Base-by-base conservation (phyloP, 2,329 filamentous ascomycete genomes). In the Neofusicoccum umdonicola region DNA sequence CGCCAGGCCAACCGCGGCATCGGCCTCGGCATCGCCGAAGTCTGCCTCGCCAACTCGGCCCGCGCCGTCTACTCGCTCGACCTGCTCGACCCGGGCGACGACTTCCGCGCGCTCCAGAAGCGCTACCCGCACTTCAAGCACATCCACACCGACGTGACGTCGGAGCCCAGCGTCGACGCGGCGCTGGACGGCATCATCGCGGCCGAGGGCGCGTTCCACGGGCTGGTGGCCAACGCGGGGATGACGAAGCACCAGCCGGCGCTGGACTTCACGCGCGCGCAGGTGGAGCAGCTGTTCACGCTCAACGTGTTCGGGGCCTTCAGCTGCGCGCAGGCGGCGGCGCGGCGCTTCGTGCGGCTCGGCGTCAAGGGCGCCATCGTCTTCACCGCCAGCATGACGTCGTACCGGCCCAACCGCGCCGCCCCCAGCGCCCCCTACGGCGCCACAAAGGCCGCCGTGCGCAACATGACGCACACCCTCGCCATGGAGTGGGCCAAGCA, bases 401-500 rank as follows among this genome's bases (percentile, higher is more conserved):
- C 75, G 3, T 82, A 84, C 69, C 76, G 80, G 2, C 80, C 81
- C 1, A 83, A 83, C 70, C 74, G 81, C 63, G 82, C 82, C 13
- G 82, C 80, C 9, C 83, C 83, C 1, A 84, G 82, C 4, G 83
- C 83, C 22, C 78, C 78, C 1, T 80, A 80, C 65, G 78, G 78
- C 42, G 78, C 76, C 11, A 80, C 78, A 31, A 80, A 80, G 68
- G 78, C 72, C 12, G 77, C 77, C 6, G 76, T 80, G 11, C 71
- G 77, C 50, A 79, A 80, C 63, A 80, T 80, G 77, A 68, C 70
- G 69, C 78, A 70, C 71, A 80, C 73, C 70, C 56, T 77, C 68
- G 72, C 73, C 3, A 74, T 74, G 70, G 73, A 76, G 66, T 73
- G 72, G 70, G 73, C 73, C 9, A 61, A 69, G 62, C 68, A 76